phyloP scores from a whole-genome alignment of 805 yeast species.

The Saccharomycopsis guyanensis region DNA sequence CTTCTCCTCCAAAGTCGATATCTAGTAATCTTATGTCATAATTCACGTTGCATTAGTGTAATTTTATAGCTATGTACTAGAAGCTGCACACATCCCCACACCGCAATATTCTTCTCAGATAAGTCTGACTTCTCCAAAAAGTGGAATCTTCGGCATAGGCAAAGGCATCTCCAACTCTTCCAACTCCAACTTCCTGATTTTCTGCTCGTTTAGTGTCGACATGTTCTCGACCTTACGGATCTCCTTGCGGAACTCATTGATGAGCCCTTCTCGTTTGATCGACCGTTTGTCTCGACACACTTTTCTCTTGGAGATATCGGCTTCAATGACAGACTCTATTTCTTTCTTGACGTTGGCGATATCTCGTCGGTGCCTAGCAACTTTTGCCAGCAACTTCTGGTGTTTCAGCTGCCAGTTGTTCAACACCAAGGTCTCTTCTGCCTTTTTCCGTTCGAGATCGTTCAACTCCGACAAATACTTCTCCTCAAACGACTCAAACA shows the following conservation, averaged over 20 bases:
- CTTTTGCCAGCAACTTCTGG: constrained; percentile 8
- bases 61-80: no score
- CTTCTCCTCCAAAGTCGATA: no score
- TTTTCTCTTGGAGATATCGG: background rate
- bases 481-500: constrained; percentile 1
- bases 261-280: constrained; percentile 6
- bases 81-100: no score
- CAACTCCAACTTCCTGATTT: background rate
- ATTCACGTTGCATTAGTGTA: no score
- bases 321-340: background rate
- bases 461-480: constrained; percentile 2
- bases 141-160: no score
- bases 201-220: background rate
- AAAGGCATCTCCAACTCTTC: no score
- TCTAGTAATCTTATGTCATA: no score
- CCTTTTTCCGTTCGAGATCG: background rate
- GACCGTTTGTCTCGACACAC: constrained; percentile 7
- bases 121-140: no score
- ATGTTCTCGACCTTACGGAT: constrained; percentile 11
- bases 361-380: constrained; percentile 8
- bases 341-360: constrained; percentile 6
- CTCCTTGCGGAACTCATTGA: constrained; percentile 13
- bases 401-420: constrained; percentile 2
- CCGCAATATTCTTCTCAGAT: no score
- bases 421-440: background rate